A percentile compares a stretch with the other conserved stretches of the same genome.
Evolutionary conservation across 202 grass and related monocot species (phyloP).

Genomic region (Hordeum pubiflorum): DNA sequence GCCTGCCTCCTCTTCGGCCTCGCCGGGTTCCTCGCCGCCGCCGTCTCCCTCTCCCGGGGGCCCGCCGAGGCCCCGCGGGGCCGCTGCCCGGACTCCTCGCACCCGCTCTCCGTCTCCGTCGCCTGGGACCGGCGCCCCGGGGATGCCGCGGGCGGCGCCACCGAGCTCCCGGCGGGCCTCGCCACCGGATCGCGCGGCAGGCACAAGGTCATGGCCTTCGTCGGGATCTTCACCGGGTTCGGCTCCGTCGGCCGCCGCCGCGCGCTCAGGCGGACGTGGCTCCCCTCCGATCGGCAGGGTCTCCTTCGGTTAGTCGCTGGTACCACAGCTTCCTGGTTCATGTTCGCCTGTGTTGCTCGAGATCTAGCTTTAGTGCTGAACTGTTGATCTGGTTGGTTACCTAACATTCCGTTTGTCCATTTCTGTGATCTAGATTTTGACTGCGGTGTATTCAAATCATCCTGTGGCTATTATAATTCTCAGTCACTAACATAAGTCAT

Average conservation of each 20-base stretch:
- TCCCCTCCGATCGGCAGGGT: slow-evolving; percentile 71
- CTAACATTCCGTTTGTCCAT: background rate
- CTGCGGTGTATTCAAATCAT: background rate
- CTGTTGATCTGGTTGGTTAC: background rate
- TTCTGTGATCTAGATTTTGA: background rate
- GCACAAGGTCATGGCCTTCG: slow-evolving; percentile 93
- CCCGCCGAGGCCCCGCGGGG: background rate
- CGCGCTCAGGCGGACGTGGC: slow-evolving; percentile 77
- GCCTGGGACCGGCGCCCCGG: slow-evolving; percentile 57
- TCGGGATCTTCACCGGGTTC: slow-evolving; percentile 96
- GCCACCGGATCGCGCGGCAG: slow-evolving; percentile 43
- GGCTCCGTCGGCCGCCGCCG: slow-evolving; percentile 57
- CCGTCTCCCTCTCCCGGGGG: slow-evolving; percentile 16
- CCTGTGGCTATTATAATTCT: background rate
- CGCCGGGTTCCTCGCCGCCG: slow-evolving; percentile 59
- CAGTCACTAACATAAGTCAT: background rate
- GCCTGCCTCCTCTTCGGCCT: slow-evolving; percentile 78
- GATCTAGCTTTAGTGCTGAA: slow-evolving; percentile 23
- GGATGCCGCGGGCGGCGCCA: background rate
- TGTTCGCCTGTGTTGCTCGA: background rate
- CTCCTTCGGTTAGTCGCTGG: slow-evolving; percentile 70
- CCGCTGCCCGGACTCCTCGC: slow-evolving; percentile 46
- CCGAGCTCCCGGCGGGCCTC: slow-evolving; percentile 15
- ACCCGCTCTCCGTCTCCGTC: slow-evolving; percentile 77
- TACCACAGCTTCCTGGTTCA: slow-evolving; percentile 23